Percentiles rank a stretch among this genome's conserved stretches.
These are phyloP conservation scores for Peniophora sp. DNA, from an alignment of 1,284 basidiomycete species.

Conservation along the genomic window DNA sequence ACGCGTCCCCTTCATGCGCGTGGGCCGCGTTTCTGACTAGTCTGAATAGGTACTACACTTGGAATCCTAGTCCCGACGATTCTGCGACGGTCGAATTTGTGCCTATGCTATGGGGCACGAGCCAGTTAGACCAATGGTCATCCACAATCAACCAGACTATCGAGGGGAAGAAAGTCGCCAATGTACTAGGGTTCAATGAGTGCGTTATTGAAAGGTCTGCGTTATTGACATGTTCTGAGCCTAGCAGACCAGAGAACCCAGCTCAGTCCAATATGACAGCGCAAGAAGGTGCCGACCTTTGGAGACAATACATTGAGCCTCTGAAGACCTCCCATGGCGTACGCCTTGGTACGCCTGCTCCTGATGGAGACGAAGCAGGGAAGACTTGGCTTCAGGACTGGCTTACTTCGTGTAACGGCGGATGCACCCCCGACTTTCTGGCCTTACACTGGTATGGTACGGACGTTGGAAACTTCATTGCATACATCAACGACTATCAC, in stretches of 20 bases:
- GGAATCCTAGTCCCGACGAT: constrained; percentile 18
- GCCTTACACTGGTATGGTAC: constrained; percentile 36
- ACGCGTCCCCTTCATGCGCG: too few relatives aligned
- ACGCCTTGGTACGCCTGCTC: constrained; percentile 32
- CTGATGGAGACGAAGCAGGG: constrained; percentile 29
- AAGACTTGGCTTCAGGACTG: constrained; percentile 34
- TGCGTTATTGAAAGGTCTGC: constrained; percentile 1
- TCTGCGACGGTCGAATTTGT: constrained; percentile 23
- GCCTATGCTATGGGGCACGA: constrained; percentile 29
- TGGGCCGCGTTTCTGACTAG: too few relatives aligned
- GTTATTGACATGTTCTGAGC: neutral
- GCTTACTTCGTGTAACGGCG: constrained; percentile 27
- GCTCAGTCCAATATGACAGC: constrained; percentile 26
- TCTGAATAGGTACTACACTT: constrained; percentile 25
- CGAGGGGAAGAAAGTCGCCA: constrained; percentile 13
- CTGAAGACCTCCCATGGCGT: constrained; percentile 22
- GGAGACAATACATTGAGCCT: constrained; percentile 27
- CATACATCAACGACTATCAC: constrained; percentile 32
- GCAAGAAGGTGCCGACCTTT: constrained; percentile 22
- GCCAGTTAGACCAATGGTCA: constrained; percentile 21
- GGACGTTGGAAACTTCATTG: constrained; percentile 27
- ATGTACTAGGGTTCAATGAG: constrained; percentile 29
- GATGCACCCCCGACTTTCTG: constrained; percentile 35
- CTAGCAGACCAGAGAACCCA: constrained; percentile 18
- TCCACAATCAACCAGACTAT: constrained; percentile 23